A percentile compares a stretch with the other conserved stretches of the same genome.
Evolutionary conservation across 768 basidiomycete species (phyloP).

Genomic region (Leccinum broughii): DNA sequence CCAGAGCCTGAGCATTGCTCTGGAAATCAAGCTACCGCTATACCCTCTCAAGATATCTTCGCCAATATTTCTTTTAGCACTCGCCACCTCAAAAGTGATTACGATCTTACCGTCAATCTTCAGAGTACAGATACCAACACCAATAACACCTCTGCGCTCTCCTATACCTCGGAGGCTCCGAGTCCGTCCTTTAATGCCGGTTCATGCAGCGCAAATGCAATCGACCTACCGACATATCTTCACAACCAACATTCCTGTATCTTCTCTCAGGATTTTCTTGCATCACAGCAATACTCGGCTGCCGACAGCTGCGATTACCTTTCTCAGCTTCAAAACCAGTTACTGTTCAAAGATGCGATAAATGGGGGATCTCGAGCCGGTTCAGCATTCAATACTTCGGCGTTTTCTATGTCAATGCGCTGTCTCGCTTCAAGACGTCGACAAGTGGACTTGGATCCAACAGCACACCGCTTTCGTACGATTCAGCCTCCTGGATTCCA

Average conservation of each 20-base stretch:
- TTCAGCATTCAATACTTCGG: conserved; percentile 16
- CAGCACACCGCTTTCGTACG: conserved; percentile 10
- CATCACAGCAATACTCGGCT: conserved; percentile 10
- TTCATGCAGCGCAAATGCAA: neutral
- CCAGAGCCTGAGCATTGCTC: conserved; percentile 13
- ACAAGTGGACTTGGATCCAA: conserved; percentile 22
- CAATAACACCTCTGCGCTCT: conserved; percentile 2
- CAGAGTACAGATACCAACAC: conserved; percentile 1
- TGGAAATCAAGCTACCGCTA: neutral
- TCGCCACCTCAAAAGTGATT: conserved; percentile 17
- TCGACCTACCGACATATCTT: conserved; percentile 10
- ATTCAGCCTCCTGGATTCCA: conserved; percentile 17
- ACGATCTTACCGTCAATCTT: conserved; percentile 7
- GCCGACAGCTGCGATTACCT: conserved; percentile 12
- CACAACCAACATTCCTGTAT: conserved; percentile 4
- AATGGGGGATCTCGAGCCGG: conserved; percentile 11
- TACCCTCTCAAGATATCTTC: conserved; percentile 14
- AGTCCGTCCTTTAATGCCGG: conserved; percentile 1
- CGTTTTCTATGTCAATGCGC: conserved; percentile 33
- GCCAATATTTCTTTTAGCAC: conserved; percentile 8
- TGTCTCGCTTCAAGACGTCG: conserved; percentile 33
- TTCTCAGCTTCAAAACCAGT: conserved; percentile 14
- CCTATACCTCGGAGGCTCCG: conserved; percentile 7
- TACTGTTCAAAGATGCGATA: conserved; percentile 16
- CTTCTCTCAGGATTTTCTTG: conserved; percentile 11